These are phyloP conservation scores for Raphanus sativus DNA, from an alignment of 345 rosid species.

Conservation along the genomic window DNA sequence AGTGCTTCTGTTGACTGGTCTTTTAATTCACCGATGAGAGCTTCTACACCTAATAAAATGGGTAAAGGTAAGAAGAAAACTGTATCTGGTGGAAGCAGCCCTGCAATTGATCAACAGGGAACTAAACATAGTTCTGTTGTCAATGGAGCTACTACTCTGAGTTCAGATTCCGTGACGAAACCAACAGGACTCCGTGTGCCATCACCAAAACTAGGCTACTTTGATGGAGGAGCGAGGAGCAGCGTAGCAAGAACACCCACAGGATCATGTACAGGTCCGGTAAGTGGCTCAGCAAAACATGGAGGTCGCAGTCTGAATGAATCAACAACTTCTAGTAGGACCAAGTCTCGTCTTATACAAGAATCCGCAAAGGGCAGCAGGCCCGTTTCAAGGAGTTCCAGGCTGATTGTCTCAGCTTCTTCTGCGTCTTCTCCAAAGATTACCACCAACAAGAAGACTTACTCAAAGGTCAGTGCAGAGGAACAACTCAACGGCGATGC, in stretches of 20 bases:
- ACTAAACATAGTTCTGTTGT: conserved; percentile 36
- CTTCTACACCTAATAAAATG: conserved; percentile 54
- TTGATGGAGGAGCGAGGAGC: conserved; percentile 75
- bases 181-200: conserved; percentile 94
- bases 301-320: conserved; percentile 43
- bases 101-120: background rate
- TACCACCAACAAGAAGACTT: conserved; percentile 36
- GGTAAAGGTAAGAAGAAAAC: conserved; percentile 32
- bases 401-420: conserved; percentile 34
- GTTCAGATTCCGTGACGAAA: conserved; percentile 43
- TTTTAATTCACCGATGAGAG: conserved; percentile 48
- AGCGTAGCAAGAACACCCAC: conserved; percentile 49
- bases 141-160: background rate
- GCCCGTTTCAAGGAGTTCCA: conserved; percentile 45
- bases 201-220: conserved; percentile 92
- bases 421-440: conserved; percentile 42
- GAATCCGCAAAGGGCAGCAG: conserved; percentile 43
- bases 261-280: conserved; percentile 37
- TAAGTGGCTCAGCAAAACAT: conserved; percentile 39
- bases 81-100: conserved; percentile 11
- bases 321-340: conserved; percentile 32
- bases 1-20: conserved; percentile 87
- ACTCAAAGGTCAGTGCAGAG: conserved; percentile 44
- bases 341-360: conserved; percentile 40
- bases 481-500: conserved; percentile 25